Percentiles rank a stretch among this genome's conserved stretches.
Evolutionary conservation across 768 basidiomycete species (phyloP).

Genomic region (Heimioporus sp.): DNA sequence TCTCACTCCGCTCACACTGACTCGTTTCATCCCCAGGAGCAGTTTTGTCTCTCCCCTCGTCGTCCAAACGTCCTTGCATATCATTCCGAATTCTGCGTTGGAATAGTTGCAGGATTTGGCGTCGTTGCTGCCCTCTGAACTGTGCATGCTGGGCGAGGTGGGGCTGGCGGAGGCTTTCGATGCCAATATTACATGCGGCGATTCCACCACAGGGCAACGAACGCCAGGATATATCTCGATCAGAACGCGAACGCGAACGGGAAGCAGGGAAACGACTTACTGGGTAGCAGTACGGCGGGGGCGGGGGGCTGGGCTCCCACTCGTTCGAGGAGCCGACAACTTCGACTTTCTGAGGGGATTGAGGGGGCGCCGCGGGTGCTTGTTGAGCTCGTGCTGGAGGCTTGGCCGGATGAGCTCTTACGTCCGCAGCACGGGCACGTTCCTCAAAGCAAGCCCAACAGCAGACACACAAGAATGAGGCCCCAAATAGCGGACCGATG

Average conservation of each 20-base stretch:
- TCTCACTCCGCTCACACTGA: too few species aligned
- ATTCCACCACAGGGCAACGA: too few species aligned
- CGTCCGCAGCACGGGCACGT: neutral
- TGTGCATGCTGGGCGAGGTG: neutral
- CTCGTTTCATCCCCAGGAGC: too few species aligned
- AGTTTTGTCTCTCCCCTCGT: too few species aligned
- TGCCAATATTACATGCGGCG: neutral
- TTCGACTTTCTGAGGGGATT: neutral
- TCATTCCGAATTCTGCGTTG: neutral
- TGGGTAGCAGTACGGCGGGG: constrained; percentile 3
- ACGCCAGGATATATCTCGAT: neutral
- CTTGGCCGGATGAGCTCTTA: neutral
- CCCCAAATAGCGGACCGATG: neutral
- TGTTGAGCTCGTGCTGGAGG: neutral
- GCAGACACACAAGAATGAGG: neutral
- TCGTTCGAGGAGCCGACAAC: neutral
- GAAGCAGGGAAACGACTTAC: neutral
- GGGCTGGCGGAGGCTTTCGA: neutral
- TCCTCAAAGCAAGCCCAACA: neutral
- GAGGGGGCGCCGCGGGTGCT: neutral
- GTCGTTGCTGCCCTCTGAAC: neutral
- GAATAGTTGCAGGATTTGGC: neutral
- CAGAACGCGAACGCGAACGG: too few species aligned
- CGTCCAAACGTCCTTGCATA: neutral
- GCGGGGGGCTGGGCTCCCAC: constrained; percentile 1